Conservation (phyloP, 306 rosid genomes). For the Dryas octopetala region DNA sequence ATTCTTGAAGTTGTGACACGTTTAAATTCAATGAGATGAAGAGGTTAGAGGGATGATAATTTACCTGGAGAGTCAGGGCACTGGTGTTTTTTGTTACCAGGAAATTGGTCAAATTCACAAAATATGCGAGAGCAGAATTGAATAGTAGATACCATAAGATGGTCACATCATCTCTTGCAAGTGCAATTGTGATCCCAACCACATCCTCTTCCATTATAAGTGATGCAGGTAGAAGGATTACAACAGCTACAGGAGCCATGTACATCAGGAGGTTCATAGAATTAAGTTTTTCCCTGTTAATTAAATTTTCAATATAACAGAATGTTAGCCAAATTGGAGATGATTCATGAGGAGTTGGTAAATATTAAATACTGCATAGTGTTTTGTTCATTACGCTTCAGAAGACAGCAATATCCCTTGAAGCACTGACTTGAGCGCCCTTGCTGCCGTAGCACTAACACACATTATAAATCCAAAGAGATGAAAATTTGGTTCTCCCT, state of each 20-base stretch:
- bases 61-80: constrained; percentile 95
- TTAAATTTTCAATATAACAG: background rate
- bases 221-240: constrained; percentile 94
- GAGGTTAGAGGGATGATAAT: constrained; percentile 4
- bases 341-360: background rate
- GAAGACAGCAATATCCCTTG: constrained; percentile 95
- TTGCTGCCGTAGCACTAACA: constrained; percentile 89
- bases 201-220: constrained; percentile 91
- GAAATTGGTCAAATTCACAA: constrained; percentile 91
- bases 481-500: constrained; percentile 99
- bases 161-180: constrained; percentile 84
- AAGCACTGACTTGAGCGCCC: constrained; percentile 90
- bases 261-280: constrained; percentile 98
- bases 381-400: constrained; percentile 65
- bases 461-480: constrained; percentile 89
- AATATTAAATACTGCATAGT: no score
- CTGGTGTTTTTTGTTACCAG: constrained; percentile 97
- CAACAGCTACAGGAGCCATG: constrained; percentile 95
- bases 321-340: background rate
- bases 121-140: constrained; percentile 83
- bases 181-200: constrained; percentile 88
- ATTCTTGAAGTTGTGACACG: background rate
- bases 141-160: constrained; percentile 88
- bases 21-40: constrained; percentile 1
- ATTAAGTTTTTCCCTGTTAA: constrained; percentile 86